Conservation (phyloP, 345 rosid genomes). For the Gossypium herbaceum region DNA sequence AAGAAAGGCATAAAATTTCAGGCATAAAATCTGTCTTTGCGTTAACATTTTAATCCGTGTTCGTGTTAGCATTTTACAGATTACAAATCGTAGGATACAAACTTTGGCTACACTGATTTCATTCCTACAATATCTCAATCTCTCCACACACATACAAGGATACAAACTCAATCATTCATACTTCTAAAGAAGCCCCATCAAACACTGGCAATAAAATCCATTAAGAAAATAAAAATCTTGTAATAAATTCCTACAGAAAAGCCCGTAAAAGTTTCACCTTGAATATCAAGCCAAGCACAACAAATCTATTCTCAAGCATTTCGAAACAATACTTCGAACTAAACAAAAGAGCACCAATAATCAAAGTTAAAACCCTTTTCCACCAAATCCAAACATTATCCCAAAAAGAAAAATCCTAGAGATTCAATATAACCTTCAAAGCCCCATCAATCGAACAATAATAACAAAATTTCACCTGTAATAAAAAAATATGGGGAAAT, state of each 20-base stretch:
- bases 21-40: too few relatives aligned
- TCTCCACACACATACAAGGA: not conserved
- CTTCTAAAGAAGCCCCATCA: not conserved
- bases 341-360: not conserved
- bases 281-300: conserved; percentile 1
- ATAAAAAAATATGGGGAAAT: not conserved
- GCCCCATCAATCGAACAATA: not conserved
- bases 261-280: not conserved
- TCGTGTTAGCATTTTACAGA: not conserved
- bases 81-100: not conserved
- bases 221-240: not conserved
- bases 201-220: not conserved
- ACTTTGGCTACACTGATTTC: not conserved
- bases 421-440: conserved; percentile 5
- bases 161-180: not conserved
- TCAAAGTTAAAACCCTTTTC: conserved; percentile 11
- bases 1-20: too few relatives aligned
- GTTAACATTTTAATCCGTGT: not conserved
- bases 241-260: not conserved
- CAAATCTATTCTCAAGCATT: conserved; percentile 2
- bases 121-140: not conserved
- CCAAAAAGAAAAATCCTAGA: not conserved
- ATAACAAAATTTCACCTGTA: not conserved
- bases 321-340: not conserved
- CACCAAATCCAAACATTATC: not conserved